phyloP scores from a whole-genome alignment of 345 rosid species.

The Bretschneidera sinensis region DNA sequence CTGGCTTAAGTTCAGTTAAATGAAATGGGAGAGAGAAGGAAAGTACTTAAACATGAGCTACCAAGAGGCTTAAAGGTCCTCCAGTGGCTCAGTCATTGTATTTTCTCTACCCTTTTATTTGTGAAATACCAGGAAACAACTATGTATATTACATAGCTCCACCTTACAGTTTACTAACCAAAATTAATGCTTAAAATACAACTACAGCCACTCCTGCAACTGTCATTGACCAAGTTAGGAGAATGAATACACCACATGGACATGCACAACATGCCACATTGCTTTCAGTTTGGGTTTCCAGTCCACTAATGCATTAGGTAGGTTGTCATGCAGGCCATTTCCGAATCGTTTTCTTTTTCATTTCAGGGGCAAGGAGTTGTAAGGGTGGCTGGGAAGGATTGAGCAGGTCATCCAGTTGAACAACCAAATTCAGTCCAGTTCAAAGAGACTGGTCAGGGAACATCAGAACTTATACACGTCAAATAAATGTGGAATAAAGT shows the following conservation, averaged over 20 bases:
- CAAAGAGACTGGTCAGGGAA: background rate
- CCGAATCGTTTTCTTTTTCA: background rate
- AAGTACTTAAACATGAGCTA: background rate
- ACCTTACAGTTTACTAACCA: background rate
- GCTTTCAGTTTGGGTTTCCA: too few species aligned
- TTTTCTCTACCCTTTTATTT: background rate
- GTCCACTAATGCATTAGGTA: too few species aligned
- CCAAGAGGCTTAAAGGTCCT: background rate
- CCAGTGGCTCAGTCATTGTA: background rate
- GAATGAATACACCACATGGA: background rate
- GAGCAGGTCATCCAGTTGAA: constrained; percentile 4
- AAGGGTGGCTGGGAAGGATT: background rate
- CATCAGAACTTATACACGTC: background rate
- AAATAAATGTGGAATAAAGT: background rate
- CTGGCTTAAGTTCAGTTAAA: too few species aligned
- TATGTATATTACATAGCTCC: background rate
- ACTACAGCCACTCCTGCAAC: background rate
- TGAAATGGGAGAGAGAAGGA: background rate
- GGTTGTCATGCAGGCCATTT: background rate
- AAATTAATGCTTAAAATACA: background rate
- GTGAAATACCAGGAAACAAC: background rate
- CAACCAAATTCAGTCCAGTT: background rate
- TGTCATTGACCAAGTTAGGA: background rate
- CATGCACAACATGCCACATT: background rate
- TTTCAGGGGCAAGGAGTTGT: background rate